Evolutionary conservation across 306 rosid species (phyloP).

Genomic region (Spatholobus suberectus): DNA sequence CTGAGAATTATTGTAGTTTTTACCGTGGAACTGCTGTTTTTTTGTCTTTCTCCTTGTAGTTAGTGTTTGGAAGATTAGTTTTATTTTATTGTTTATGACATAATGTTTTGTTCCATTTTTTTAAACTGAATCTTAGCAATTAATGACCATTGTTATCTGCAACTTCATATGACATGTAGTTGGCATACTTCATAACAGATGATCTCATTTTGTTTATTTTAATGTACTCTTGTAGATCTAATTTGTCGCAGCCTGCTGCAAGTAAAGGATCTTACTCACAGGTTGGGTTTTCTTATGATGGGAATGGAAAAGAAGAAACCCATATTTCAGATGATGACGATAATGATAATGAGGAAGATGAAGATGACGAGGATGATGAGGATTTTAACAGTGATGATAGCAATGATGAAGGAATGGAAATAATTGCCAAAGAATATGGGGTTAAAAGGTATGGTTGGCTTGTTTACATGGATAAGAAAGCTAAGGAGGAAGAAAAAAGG

Average conservation of each 20-base stretch:
- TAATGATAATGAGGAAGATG: slow-evolving; percentile 77
- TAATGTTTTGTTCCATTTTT: neutral
- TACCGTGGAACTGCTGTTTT: neutral
- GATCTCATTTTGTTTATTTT: slow-evolving; percentile 39
- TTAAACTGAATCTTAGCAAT: neutral
- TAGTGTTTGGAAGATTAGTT: neutral
- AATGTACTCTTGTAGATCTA: slow-evolving; percentile 63
- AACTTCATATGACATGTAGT: neutral
- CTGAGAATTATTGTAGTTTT: neutral
- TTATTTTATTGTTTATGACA: neutral
- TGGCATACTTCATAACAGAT: slow-evolving; percentile 23
- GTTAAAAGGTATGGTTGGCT: slow-evolving; percentile 97
- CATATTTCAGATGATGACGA: slow-evolving; percentile 79
- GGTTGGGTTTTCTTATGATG: slow-evolving; percentile 92
- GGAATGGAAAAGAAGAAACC: slow-evolving; percentile 85
- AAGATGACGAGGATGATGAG: slow-evolving; percentile 83
- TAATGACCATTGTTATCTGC: neutral
- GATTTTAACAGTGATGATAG: slow-evolving; percentile 97
- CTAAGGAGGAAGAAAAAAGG: slow-evolving; percentile 95
- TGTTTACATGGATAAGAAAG: slow-evolving; percentile 97
- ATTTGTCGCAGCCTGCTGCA: slow-evolving; percentile 73
- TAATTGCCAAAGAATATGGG: slow-evolving; percentile 92
- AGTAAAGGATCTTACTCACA: slow-evolving; percentile 90
- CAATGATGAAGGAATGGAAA: slow-evolving; percentile 96
- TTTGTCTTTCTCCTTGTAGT: neutral